phyloP scores from a whole-genome alignment of 1,284 basidiomycete species.

The Apiotrichum domesticum region DNA sequence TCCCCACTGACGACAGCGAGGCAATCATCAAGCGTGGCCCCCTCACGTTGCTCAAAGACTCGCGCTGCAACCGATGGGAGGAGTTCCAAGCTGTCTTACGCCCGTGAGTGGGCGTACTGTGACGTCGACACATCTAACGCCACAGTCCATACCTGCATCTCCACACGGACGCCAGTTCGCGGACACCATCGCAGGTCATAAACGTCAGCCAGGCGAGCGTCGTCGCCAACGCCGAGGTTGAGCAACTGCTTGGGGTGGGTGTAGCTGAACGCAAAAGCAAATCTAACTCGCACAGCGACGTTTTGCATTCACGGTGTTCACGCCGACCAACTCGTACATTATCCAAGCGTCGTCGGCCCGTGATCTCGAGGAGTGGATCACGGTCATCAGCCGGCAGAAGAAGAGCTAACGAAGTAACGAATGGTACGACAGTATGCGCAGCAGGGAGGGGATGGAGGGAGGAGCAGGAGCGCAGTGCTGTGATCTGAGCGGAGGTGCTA shows the following conservation, averaged over 20 bases:
- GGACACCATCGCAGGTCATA: conserved; percentile 75
- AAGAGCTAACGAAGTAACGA: not conserved
- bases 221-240: conserved; percentile 78
- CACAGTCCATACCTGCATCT: conserved; percentile 81
- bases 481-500: not conserved
- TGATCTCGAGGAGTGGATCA: conserved; percentile 75
- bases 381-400: conserved; percentile 26
- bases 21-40: conserved; percentile 76
- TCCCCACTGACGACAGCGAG: conserved; percentile 53
- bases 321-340: conserved; percentile 80
- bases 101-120: conserved; percentile 53
- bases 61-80: conserved; percentile 72
- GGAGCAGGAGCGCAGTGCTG: too few species aligned
- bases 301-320: conserved; percentile 80
- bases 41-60: conserved; percentile 70
- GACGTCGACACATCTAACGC: not conserved
- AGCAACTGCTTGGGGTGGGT: conserved; percentile 73
- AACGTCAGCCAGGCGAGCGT: conserved; percentile 79
- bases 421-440: too few species aligned
- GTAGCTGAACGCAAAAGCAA: not conserved
- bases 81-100: conserved; percentile 81
- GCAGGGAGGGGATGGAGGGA: too few species aligned
- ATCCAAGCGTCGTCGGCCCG: conserved; percentile 70
- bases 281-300: conserved; percentile 55
- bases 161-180: conserved; percentile 61